phyloP scores from a whole-genome alignment of 495 filamentous ascomycete species.

The Aspergillus egyptiacus region DNA sequence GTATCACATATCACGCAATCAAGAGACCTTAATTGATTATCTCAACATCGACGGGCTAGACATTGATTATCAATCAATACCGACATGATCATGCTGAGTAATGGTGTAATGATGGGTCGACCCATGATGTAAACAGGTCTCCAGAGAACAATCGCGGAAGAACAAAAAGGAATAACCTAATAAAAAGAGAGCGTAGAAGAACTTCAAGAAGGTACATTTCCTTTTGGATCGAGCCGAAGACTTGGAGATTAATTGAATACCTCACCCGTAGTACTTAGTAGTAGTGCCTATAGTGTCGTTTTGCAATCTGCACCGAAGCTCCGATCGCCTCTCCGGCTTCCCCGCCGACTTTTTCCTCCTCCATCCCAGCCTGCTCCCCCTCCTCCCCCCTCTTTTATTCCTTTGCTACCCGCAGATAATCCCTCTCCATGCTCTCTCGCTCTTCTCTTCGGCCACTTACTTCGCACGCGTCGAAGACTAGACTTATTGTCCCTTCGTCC shows the following conservation, averaged over 20 bases:
- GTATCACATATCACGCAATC: background rate
- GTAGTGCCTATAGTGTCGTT: conserved; percentile 1
- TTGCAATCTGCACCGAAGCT: conserved; percentile 3
- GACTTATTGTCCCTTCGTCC: conserved; percentile 8
- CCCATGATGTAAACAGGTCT: too few relatives aligned
- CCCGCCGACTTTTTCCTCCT: conserved; percentile 15
- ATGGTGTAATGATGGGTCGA: background rate
- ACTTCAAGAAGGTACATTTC: too few relatives aligned
- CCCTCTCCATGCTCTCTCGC: conserved; percentile 20
- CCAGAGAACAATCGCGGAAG: too few relatives aligned
- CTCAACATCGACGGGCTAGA: background rate
- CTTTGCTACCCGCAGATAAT: conserved; percentile 3
- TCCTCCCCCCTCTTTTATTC: conserved; percentile 3
- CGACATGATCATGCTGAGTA: conserved; percentile 1
- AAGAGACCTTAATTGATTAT: background rate
- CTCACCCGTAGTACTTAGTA: too few relatives aligned
- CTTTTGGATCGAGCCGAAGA: too few relatives aligned
- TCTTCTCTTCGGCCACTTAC: conserved; percentile 16
- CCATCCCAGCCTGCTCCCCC: conserved; percentile 3
- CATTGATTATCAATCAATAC: conserved; percentile 3
- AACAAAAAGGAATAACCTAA: background rate
- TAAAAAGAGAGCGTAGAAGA: background rate
- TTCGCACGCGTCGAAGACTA: conserved; percentile 18
- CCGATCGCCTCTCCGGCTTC: conserved; percentile 9
- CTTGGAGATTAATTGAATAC: too few relatives aligned